Evolutionary conservation across 192 early-diverging fungal species (phyloP), one percentile per base, ranked within the genome.

Genomic region (Linnemannia exigua): DNA sequence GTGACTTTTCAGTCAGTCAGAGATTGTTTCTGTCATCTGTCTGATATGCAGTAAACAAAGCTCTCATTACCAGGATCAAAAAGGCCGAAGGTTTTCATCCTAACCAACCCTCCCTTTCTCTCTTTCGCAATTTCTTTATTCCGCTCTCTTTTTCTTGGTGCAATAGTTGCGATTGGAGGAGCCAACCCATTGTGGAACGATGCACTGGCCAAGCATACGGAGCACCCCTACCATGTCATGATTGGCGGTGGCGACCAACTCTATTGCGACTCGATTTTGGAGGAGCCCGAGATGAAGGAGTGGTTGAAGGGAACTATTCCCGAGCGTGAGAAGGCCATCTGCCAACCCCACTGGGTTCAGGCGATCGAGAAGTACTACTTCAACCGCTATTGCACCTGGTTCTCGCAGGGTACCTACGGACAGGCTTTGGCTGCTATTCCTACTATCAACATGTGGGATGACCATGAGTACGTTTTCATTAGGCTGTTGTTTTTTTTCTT

Each of bases 171-270:
- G 19, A 50, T 86, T 36, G 84, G 84, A 70, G 84, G 84, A 31
- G 84, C 84, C 31, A 86, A 86, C 66, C 92, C 92, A 8, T 79
- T 95, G 48, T 95, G 94, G 94, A 90, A 93, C 74, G 94, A 95
- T 87, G 85, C 91, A 19, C 70, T 94, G 79, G 88, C 87, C 33
- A 91, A 93, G 81, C 93, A 94, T 76, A 84, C 81, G 3, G 79
- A 80, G 31, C 82, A 89, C 37, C 93, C 93, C 16, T 93, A 94
- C 81, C 93, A 95, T 73, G 91, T 94, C 28, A 90, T 94, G 87
- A 88, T 95, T 63, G 94, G 94, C 51, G 94, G 94, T 31, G 94
- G 94, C 67, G 94, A 95, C 86, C 94, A 95, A 79, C 87, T 95
- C 20, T 95, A 95, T 68, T 83, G 91, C 33, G 94, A 95, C 83